Base-by-base conservation (phyloP, 495 filamentous ascomycete species). In the Diplogelasinospora grovesii region DNA sequence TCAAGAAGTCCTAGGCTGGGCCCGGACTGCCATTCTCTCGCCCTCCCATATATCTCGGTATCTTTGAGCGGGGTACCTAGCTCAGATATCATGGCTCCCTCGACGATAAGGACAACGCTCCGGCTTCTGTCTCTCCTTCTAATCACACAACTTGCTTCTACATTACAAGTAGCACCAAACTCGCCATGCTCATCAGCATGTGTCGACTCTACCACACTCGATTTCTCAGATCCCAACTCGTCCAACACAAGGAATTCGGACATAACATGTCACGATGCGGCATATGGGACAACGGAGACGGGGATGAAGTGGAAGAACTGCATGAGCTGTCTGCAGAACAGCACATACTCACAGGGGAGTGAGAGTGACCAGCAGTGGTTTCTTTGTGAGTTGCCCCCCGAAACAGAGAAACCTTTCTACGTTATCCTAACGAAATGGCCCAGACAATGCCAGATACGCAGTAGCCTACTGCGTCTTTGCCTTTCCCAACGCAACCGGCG, bases 281-380 rank as follows among this genome's bases (percentile, higher is more conserved):
- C 52, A 23, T 70, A 66, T 36, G 43, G 45, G 10, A 51, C 48
- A 5, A 50, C 60, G 4, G 24, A n/a, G n/a, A n/a, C 49, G 0
- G 71, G 70, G 7, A 55, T 53, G 41, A 73, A 68, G 45, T 75
- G 66, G 43, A 59, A 69, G 50, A 45, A 44, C 4, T 77, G 73
- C 48, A 64, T 73, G 55, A 66, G 50, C 9, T 77, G 73, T 52
- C 53, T 77, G 23, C 64, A 74, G 46, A 64, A 56, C 13, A 77
- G 71, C 54, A 60, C 57, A 16, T 68, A 65, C 41, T 52, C 61
- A 0, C 58, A 65, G 26, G 62, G 56, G 5, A 35, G 20, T 3
- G 68, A 73, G 56, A 74, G 42, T 27, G 73, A 77, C 46, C 66
- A 67, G 35, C 56, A 54, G 39, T 73, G 68, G 71, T 75, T 73